phyloP scores from a whole-genome alignment of 192 early-diverging fungal species.

The Ambispora gerdemannii region DNA sequence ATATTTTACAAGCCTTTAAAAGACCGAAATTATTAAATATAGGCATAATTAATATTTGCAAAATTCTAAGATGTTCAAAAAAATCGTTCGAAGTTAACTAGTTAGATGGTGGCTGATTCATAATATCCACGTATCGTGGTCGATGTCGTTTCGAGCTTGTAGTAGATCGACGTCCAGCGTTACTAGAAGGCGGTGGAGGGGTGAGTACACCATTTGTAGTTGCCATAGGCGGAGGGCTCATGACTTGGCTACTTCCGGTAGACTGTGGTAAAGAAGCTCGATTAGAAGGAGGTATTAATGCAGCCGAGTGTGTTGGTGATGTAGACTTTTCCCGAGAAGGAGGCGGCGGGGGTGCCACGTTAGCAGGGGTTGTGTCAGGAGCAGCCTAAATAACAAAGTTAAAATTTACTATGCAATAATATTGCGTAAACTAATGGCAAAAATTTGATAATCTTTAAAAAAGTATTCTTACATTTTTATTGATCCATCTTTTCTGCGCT shows the following conservation, averaged over 20 bases:
- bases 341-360: slow-evolving; percentile 14
- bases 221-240: slow-evolving; percentile 19
- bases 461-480: slow-evolving; percentile 52
- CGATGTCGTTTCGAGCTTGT: slow-evolving; percentile 29
- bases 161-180: slow-evolving; percentile 19
- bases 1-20: too few species aligned
- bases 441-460: background rate
- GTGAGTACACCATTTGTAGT: slow-evolving; percentile 4
- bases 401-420: background rate
- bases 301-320: slow-evolving; percentile 6
- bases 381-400: slow-evolving; percentile 22
- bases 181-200: slow-evolving; percentile 28
- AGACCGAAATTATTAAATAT: too few species aligned
- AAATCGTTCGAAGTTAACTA: background rate
- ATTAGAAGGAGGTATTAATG: slow-evolving; percentile 25
- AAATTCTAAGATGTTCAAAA: too few species aligned
- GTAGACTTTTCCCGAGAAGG: slow-evolving; percentile 15
- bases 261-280: slow-evolving; percentile 42
- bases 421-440: background rate
- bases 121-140: slow-evolving; percentile 49
- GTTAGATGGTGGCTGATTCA: slow-evolving; percentile 32
- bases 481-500: slow-evolving; percentile 84
- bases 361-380: background rate
- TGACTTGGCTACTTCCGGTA: slow-evolving; percentile 35
- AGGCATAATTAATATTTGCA: too few species aligned